Conservation (phyloP, 1,284 basidiomycete genomes). For the Fomitopsis palustris region DNA sequence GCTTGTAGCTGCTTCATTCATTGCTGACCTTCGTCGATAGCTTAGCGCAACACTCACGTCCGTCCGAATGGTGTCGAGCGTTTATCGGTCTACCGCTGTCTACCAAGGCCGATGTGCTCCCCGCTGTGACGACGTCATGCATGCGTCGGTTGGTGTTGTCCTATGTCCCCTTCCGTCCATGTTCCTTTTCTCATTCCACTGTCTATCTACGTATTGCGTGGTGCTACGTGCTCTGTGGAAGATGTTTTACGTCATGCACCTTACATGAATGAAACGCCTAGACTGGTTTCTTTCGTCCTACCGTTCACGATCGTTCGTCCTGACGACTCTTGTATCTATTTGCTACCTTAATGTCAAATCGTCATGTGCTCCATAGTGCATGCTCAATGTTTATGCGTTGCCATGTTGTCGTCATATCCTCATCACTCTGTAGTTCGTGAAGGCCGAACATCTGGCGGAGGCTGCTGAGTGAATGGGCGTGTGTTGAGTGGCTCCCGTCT, state of each 20-base stretch:
- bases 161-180: conserved; percentile 3
- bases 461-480: neutral
- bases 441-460: neutral
- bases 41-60: conserved; percentile 30
- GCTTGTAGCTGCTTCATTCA: neutral
- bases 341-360: too few species aligned
- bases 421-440: neutral
- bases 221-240: neutral
- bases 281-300: neutral
- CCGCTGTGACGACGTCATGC: conserved; percentile 26
- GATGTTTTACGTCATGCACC: neutral
- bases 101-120: conserved; percentile 17
- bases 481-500: neutral
- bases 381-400: neutral
- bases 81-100: conserved; percentile 13
- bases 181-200: neutral
- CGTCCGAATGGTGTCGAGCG: conserved; percentile 27
- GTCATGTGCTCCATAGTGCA: too few species aligned
- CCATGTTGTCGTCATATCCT: neutral
- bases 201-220: neutral
- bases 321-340: neutral
- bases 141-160: conserved; percentile 1
- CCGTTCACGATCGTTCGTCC: neutral
- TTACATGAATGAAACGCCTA: neutral
- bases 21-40: conserved; percentile 7